These are phyloP conservation scores for Elongisporangium senticosum DNA, from an alignment of 352 stramenopile genomes.

Conservation along the genomic window DNA sequence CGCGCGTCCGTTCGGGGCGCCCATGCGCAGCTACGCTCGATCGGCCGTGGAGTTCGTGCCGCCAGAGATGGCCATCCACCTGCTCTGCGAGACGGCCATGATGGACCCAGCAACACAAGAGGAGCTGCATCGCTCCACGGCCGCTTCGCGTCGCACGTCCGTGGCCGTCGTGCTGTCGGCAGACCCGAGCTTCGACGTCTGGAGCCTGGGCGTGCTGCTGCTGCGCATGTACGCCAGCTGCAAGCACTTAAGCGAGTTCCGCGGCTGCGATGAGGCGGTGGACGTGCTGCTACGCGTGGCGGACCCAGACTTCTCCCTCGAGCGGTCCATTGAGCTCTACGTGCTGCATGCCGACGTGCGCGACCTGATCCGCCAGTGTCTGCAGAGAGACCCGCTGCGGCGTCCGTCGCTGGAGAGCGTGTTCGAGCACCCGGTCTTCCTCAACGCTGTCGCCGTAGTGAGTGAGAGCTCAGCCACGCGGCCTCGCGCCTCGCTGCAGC, in stretches of 20 bases:
- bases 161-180: slow-evolving; percentile 9
- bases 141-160: neutral
- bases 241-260: slow-evolving; percentile 46
- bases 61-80: slow-evolving; percentile 37
- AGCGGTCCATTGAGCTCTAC: slow-evolving; percentile 43
- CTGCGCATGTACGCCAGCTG: slow-evolving; percentile 45
- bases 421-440: slow-evolving; percentile 32
- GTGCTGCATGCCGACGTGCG: slow-evolving; percentile 38
- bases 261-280: slow-evolving; percentile 17
- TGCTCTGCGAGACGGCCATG: slow-evolving; percentile 17
- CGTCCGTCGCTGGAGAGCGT: slow-evolving; percentile 36
- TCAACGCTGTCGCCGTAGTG: slow-evolving; percentile 17
- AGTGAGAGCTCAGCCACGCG: slow-evolving; percentile 1
- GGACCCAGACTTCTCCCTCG: slow-evolving; percentile 24
- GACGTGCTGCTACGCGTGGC: slow-evolving; percentile 33
- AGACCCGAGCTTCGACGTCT: slow-evolving; percentile 41
- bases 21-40: slow-evolving; percentile 7
- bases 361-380: slow-evolving; percentile 34
- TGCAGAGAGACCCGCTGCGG: slow-evolving; percentile 24
- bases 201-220: slow-evolving; percentile 52
- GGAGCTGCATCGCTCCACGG: slow-evolving; percentile 8
- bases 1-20: slow-evolving; percentile 23
- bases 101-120: neutral
- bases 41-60: slow-evolving; percentile 31
- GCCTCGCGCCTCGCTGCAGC: neutral